Percentiles rank a stretch among this genome's conserved stretches.
These are phyloP conservation scores for Malus hybrid DNA, from an alignment of 331 rosid species.

Conservation along the genomic window DNA sequence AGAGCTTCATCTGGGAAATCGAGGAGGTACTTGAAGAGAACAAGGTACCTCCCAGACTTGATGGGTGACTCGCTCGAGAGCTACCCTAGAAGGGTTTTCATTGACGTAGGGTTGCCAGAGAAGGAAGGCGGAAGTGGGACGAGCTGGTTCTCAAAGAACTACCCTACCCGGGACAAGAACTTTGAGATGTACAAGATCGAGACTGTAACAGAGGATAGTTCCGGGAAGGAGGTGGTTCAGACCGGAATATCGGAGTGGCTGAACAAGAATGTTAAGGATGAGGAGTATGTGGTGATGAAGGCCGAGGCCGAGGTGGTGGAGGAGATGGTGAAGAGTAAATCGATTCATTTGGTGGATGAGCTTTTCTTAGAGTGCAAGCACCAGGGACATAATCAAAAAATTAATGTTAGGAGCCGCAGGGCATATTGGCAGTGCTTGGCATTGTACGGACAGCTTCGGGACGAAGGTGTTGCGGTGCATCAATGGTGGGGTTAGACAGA, in stretches of 20 bases:
- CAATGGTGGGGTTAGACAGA: constrained; percentile 73
- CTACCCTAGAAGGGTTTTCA: constrained; percentile 61
- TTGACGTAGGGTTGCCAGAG: constrained; percentile 55
- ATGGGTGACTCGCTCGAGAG: constrained; percentile 65
- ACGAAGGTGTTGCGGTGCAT: constrained; percentile 87
- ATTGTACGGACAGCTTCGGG: constrained; percentile 61
- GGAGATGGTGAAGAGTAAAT: constrained; percentile 47
- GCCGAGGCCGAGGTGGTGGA: constrained; percentile 80
- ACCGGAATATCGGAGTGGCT: constrained; percentile 64
- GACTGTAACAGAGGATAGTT: constrained; percentile 21
- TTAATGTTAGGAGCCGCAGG: constrained; percentile 20
- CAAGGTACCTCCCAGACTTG: constrained; percentile 55
- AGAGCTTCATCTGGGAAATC: constrained; percentile 60
- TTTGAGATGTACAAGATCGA: constrained; percentile 61
- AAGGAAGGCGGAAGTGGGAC: constrained; percentile 42
- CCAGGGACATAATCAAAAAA: constrained; percentile 1
- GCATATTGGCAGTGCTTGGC: constrained; percentile 92
- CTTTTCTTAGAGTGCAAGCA: constrained; percentile 88
- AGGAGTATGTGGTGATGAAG: constrained; percentile 86
- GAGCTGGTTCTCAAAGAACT: constrained; percentile 45
- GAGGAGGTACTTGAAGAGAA: constrained; percentile 36
- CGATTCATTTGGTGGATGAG: constrained; percentile 58
- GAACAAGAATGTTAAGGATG: constrained; percentile 54
- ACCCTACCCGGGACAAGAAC: constrained; percentile 60
- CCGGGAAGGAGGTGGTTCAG: constrained; percentile 17